Conservation (phyloP, 176 grass and related monocot species). For the Lolium perenne region DNA sequence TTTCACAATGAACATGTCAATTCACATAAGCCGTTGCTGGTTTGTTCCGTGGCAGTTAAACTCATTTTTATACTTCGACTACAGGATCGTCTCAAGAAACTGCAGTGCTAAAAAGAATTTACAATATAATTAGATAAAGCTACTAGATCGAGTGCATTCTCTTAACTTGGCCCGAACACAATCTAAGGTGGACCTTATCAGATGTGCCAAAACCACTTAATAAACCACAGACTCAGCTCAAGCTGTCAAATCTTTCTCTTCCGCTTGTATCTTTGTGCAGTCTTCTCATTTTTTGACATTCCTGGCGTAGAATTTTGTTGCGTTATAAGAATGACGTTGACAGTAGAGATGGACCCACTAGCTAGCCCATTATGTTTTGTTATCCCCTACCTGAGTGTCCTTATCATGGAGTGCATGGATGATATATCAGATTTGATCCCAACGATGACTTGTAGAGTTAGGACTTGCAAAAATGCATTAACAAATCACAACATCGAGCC, state of each 20-base stretch:
- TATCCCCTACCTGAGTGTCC: neutral
- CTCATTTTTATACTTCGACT: neutral
- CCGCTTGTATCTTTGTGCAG: neutral
- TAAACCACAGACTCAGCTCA: neutral
- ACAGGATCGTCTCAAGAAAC: neutral
- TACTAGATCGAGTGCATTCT: neutral
- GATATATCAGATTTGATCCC: neutral
- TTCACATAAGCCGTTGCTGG: constrained; percentile 1
- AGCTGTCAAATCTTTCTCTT: constrained; percentile 7
- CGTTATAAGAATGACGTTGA: constrained; percentile 11
- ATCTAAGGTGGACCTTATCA: constrained; percentile 23
- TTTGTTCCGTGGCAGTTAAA: neutral
- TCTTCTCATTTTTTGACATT: neutral
- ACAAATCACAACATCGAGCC: neutral
- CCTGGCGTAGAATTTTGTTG: neutral
- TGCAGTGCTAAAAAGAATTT: constrained; percentile 9
- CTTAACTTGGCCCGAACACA: constrained; percentile 2
- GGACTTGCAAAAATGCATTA: neutral
- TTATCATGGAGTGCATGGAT: constrained; percentile 1
- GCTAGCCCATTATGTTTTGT: neutral
- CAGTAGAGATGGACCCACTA: neutral
- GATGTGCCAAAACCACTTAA: neutral
- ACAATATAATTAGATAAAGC: neutral
- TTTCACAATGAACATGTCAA: neutral
- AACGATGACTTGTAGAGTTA: neutral